phyloP scores from a whole-genome alignment of 2,329 filamentous ascomycete species.

The Aspergillus novoparasiticus region DNA sequence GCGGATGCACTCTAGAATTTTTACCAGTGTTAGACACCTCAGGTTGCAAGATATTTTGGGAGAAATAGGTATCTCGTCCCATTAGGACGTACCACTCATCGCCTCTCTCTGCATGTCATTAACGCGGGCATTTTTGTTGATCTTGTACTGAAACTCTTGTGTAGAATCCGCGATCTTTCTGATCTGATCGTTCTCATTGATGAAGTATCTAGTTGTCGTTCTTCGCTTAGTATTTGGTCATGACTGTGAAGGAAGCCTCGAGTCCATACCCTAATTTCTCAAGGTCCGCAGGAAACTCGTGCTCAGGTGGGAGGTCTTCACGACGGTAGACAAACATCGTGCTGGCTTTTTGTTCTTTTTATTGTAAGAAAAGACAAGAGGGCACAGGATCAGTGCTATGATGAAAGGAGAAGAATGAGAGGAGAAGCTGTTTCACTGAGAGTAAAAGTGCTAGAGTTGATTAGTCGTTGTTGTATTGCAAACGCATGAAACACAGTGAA shows the following conservation, averaged over 20 bases:
- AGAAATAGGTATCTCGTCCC: not conserved
- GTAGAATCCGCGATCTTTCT: constrained; percentile 68
- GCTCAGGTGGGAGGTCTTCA: constrained; percentile 70
- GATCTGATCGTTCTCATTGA: constrained; percentile 75
- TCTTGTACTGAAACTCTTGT: constrained; percentile 72
- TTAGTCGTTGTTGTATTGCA: not conserved
- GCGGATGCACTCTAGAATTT: constrained; percentile 54
- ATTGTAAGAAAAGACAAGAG: not conserved
- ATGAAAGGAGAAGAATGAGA: not conserved
- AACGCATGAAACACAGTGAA: not conserved
- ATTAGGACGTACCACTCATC: constrained; percentile 64
- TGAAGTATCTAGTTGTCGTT: constrained; percentile 65
- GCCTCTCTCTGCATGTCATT: constrained; percentile 75
- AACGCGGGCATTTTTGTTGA: constrained; percentile 72
- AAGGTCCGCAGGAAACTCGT: constrained; percentile 66
- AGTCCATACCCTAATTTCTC: constrained; percentile 68
- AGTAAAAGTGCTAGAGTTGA: not conserved
- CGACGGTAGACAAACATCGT: constrained; percentile 76
- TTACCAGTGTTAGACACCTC: not conserved
- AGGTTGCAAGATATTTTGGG: not conserved
- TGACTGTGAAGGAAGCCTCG: not conserved
- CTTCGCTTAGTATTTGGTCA: not conserved
- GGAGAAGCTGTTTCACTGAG: not conserved
- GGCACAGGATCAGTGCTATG: not conserved
- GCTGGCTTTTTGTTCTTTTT: not conserved